phyloP scores from a whole-genome alignment of 2,329 filamentous ascomycete genomes.

The Colletotrichum sp. region DNA sequence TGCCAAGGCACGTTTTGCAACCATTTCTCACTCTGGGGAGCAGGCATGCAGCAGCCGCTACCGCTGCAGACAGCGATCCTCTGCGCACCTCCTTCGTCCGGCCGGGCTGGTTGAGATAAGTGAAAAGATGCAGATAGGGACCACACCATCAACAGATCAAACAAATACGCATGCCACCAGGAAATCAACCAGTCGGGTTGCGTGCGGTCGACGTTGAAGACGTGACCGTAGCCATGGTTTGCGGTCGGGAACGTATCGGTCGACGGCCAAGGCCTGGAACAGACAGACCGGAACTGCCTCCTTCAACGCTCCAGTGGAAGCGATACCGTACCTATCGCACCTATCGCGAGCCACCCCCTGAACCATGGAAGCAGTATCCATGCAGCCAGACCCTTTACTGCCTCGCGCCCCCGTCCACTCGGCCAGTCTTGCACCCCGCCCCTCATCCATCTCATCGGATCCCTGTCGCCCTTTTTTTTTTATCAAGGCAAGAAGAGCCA shows the following conservation, averaged over 20 bases:
- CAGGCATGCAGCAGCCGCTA: neutral
- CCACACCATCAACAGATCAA: neutral
- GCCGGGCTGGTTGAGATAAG: neutral
- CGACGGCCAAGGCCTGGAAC: neutral
- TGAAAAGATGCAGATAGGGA: neutral
- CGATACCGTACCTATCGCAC: neutral
- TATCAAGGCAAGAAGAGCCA: neutral
- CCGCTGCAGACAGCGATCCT: neutral
- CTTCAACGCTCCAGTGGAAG: neutral
- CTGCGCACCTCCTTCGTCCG: neutral
- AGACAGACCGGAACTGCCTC: neutral
- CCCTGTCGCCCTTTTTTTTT: constrained; percentile 4
- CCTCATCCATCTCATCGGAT: constrained; percentile 5
- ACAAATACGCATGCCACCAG: neutral
- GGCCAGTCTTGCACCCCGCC: neutral
- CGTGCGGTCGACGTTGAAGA: neutral
- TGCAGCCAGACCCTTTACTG: constrained; percentile 16
- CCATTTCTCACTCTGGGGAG: neutral
- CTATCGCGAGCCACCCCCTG: constrained; percentile 12
- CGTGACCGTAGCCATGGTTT: neutral
- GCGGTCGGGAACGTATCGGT: neutral
- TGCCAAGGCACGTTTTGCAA: constrained; percentile 6
- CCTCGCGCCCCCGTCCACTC: neutral
- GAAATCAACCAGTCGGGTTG: neutral
- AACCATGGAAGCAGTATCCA: neutral